Evolutionary conservation across 148 eudicot species (phyloP).

Genomic region (Amaranthus cruentus): DNA sequence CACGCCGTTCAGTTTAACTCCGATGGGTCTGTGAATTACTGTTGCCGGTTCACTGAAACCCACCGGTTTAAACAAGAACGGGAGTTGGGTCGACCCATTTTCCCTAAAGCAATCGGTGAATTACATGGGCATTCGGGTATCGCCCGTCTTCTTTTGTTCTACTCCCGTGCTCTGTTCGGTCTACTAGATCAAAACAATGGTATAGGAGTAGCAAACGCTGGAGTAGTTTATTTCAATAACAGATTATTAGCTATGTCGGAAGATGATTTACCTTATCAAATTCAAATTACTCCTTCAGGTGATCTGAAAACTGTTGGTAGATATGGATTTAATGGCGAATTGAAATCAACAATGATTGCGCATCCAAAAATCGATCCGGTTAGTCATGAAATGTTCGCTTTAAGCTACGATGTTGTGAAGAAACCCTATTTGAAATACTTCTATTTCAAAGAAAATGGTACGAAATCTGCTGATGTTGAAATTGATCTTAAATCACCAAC

Average conservation of each 20-base stretch:
- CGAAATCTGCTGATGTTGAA: conserved; percentile 55
- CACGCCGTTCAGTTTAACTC: conserved; percentile 45
- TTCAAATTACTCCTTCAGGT: conserved; percentile 44
- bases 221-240: conserved; percentile 54
- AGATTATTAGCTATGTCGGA: conserved; percentile 76
- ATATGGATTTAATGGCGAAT: conserved; percentile 46
- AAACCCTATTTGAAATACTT: conserved; percentile 71
- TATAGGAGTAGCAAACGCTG: conserved; percentile 74
- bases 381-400: conserved; percentile 55
- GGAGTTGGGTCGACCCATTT: conserved; percentile 48
- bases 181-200: conserved; percentile 48
- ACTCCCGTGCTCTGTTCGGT: conserved; percentile 47
- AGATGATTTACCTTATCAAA: conserved; percentile 74
- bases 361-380: conserved; percentile 76
- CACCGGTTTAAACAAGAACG: conserved; percentile 51
- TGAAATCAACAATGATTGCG: conserved; percentile 65
- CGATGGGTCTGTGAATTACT: conserved; percentile 36
- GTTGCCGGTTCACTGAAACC: conserved; percentile 72
- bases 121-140: conserved; percentile 70
- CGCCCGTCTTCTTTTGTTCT: conserved; percentile 47
- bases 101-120: conserved; percentile 74
- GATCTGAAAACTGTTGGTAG: conserved; percentile 55
- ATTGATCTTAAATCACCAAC: conserved; percentile 55
- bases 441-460: conserved; percentile 40
- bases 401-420: conserved; percentile 66